Evolutionary conservation across 331 rosid genomes (phyloP).

Genomic region (Quercus phellos): DNA sequence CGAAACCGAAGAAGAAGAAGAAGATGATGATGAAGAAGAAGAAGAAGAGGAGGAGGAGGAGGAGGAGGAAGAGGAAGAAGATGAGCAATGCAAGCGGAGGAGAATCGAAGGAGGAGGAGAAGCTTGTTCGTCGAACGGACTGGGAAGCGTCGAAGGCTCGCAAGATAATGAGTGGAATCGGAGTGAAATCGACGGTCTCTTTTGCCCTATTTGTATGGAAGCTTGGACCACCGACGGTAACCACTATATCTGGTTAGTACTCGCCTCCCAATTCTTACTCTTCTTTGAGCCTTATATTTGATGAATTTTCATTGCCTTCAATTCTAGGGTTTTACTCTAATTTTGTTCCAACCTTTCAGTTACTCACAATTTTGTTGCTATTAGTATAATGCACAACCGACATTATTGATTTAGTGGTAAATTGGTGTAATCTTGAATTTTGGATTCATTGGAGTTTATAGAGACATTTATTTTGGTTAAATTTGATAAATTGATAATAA

Average conservation of each 20-base stretch:
- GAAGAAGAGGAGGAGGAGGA: conserved; percentile 17
- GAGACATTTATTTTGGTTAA: background rate
- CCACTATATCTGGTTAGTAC: conserved; percentile 58
- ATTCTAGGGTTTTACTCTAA: background rate
- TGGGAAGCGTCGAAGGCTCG: conserved; percentile 25
- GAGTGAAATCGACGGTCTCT: conserved; percentile 56
- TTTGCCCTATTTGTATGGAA: conserved; percentile 90
- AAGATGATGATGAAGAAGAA: background rate
- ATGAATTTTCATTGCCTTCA: background rate
- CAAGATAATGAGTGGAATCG: conserved; percentile 51
- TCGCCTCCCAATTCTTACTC: background rate
- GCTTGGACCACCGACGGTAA: conserved; percentile 71
- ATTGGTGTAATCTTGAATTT: background rate
- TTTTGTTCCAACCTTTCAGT: background rate
- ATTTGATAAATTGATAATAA: background rate
- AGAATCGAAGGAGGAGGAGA: conserved; percentile 46
- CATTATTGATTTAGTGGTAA: background rate
- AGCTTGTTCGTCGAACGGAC: conserved; percentile 23
- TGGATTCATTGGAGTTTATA: background rate
- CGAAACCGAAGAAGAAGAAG: background rate
- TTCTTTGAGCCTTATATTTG: background rate
- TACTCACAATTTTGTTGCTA: background rate
- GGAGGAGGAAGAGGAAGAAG: conserved; percentile 9
- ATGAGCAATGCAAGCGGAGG: conserved; percentile 46
- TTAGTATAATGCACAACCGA: too few species aligned